Base-by-base conservation (phyloP, 2,329 filamentous ascomycete species). In the Hymenoscyphus scutula region DNA sequence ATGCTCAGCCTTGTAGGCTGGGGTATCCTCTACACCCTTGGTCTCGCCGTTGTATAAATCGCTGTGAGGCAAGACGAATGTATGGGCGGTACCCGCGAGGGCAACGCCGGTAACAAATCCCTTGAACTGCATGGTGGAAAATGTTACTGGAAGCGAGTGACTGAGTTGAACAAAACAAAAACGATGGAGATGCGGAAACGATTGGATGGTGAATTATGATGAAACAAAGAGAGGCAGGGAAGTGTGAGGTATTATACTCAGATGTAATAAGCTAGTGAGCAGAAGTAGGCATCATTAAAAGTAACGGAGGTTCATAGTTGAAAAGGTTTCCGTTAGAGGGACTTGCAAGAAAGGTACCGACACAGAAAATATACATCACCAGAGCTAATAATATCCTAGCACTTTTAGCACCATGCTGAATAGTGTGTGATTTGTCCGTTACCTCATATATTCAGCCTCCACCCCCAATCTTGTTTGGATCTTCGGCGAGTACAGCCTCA, bases 111-210 rank as follows among this genome's bases (percentile, higher is more conserved):
- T 32, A 38, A 37, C 32, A 37, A 38, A 7, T 29, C 54, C 19
- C 10, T 13, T 37, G 29, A 37, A 34, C 3, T 37, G 54, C 54
- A 56, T 56, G 10, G 10, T 56, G 54, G 53, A 30, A 48, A 48
- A 30, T 13, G 51, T 17, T 54, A n/a, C 15, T 17, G 11, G 25
- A 32, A 54, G 51, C 51, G 51, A 54, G 51, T 54, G 51, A 54
- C 51, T 54, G 25, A 27, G 51, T 27, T 54, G 51, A 54, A 54
- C 5, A 54, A 54, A 54, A 32, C 51, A 32, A 32, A 54, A 54
- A 54, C 25, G 11, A 32, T 29, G 17, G 51, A 23, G 17, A 17
- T 54, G 25, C 15, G 29, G 13, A 11, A n/a, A 17, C 13, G 5
- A 27, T 19, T 27, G 13, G 25, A 53, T 13, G 11, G 17, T 17